Percentiles rank a stretch among this genome's conserved stretches.
phyloP scores from a whole-genome alignment of 768 basidiomycete species.

The Paxillus involutus region DNA sequence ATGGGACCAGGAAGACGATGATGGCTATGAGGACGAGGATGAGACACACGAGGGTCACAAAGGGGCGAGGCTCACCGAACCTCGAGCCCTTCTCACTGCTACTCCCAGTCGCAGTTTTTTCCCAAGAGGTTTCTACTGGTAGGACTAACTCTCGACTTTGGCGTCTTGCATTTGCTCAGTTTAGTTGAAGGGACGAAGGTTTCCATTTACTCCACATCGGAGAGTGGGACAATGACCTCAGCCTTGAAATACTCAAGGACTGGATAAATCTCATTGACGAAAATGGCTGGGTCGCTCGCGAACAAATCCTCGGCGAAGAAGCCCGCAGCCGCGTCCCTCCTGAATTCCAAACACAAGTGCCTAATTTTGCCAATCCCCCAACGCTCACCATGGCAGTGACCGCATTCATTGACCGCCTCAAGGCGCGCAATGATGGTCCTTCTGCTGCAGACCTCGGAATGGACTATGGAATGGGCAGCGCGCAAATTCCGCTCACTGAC shows the following conservation, averaged over 20 bases:
- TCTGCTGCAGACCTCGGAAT: slow-evolving; percentile 67
- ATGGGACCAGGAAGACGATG: slow-evolving; percentile 77
- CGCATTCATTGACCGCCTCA: slow-evolving; percentile 80
- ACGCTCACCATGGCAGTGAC: slow-evolving; percentile 94
- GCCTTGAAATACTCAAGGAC: slow-evolving; percentile 84
- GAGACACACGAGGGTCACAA: slow-evolving; percentile 34
- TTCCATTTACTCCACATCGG: slow-evolving; percentile 93
- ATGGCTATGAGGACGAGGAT: slow-evolving; percentile 36
- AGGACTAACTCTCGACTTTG: slow-evolving; percentile 9
- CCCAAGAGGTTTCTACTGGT: slow-evolving; percentile 97
- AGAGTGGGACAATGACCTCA: slow-evolving; percentile 89
- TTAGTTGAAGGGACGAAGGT: slow-evolving; percentile 80
- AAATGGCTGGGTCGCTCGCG: slow-evolving; percentile 93
- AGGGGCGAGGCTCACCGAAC: slow-evolving; percentile 71
- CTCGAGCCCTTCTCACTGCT: slow-evolving; percentile 78
- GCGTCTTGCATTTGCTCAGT: neutral
- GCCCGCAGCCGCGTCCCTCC: slow-evolving; percentile 91
- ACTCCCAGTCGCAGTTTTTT: slow-evolving; percentile 98
- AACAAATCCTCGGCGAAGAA: slow-evolving; percentile 96
- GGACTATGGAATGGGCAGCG: slow-evolving; percentile 49
- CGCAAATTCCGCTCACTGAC: slow-evolving; percentile 51
- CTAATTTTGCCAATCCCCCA: slow-evolving; percentile 92
- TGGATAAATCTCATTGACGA: slow-evolving; percentile 93
- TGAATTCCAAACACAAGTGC: slow-evolving; percentile 93
- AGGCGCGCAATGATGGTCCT: slow-evolving; percentile 41